Conservation (phyloP, 176 grass and related monocot genomes). For the Phoenix roebelenii region DNA sequence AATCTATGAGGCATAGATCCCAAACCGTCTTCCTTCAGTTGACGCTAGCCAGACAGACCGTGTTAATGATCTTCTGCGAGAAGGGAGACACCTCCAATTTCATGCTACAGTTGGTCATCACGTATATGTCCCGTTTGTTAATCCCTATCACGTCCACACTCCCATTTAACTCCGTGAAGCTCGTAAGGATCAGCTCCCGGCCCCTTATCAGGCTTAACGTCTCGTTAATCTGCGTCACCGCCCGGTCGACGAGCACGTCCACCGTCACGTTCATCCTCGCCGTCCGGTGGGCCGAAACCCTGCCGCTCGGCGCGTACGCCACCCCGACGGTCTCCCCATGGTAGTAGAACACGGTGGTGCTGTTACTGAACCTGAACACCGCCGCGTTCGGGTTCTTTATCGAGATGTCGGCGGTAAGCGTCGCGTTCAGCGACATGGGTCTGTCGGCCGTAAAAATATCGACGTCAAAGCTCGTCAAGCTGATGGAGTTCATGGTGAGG, state of each 20-base stretch:
- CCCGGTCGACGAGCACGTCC: conserved; percentile 28
- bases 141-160: conserved; percentile 53
- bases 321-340: conserved; percentile 20
- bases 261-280: conserved; percentile 30
- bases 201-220: conserved; percentile 1
- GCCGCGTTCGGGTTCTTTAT: conserved; percentile 48
- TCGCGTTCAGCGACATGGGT: conserved; percentile 36
- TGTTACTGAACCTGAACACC: conserved; percentile 34
- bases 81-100: conserved; percentile 11
- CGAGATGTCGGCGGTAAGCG: conserved; percentile 26
- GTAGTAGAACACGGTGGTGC: conserved; percentile 43
- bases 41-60: conserved; percentile 27
- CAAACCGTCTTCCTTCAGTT: background rate
- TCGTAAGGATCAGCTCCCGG: conserved; percentile 38
- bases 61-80: conserved; percentile 11
- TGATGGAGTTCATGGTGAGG: conserved; percentile 38
- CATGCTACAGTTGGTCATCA: conserved; percentile 67
- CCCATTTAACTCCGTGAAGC: conserved; percentile 60
- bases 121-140: conserved; percentile 61
- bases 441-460: background rate
- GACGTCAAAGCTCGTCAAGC: conserved; percentile 13
- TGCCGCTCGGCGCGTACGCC: conserved; percentile 22
- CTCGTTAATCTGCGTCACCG: conserved; percentile 27
- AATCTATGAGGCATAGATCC: no score
- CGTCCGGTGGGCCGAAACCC: conserved; percentile 18